Evolutionary conservation across 2,329 filamentous ascomycete genomes (phyloP).

Genomic region (Penicillium sp.): DNA sequence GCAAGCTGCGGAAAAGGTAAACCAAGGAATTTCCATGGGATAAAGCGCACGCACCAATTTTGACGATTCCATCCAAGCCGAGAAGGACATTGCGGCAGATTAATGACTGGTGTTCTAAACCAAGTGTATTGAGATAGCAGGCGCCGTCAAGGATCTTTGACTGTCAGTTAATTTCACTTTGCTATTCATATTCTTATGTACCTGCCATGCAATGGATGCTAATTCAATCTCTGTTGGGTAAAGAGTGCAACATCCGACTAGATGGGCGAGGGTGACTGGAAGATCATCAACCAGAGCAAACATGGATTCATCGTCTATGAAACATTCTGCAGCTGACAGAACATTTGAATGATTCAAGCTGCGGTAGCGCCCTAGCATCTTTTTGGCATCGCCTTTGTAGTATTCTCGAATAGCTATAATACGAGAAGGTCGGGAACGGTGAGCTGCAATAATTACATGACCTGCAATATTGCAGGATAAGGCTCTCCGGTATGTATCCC

Average conservation of each 20-base stretch:
- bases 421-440: constrained; percentile 4
- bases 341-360: constrained; percentile 4
- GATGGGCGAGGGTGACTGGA: constrained; percentile 16
- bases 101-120: constrained; percentile 25
- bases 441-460: constrained; percentile 9
- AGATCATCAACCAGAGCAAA: constrained; percentile 15
- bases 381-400: not conserved
- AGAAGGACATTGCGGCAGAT: constrained; percentile 29
- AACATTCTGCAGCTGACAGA: constrained; percentile 10
- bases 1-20: not conserved
- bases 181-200: not conserved
- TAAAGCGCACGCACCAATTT: constrained; percentile 22
- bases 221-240: constrained; percentile 20
- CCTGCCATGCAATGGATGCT: constrained; percentile 12
- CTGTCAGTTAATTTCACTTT: not conserved
- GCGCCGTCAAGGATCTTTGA: constrained; percentile 24
- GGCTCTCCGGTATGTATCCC: constrained; percentile 16
- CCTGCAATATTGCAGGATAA: constrained; percentile 16
- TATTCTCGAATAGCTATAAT: constrained; percentile 16
- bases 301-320: constrained; percentile 1
- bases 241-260: constrained; percentile 7
- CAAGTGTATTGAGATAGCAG: constrained; percentile 14
- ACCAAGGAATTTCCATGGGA: not conserved
- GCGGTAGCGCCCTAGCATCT: constrained; percentile 1
- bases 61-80: constrained; percentile 23